Evolutionary conservation across 768 basidiomycete species (phyloP).

Genomic region (Suillus subaureus): DNA sequence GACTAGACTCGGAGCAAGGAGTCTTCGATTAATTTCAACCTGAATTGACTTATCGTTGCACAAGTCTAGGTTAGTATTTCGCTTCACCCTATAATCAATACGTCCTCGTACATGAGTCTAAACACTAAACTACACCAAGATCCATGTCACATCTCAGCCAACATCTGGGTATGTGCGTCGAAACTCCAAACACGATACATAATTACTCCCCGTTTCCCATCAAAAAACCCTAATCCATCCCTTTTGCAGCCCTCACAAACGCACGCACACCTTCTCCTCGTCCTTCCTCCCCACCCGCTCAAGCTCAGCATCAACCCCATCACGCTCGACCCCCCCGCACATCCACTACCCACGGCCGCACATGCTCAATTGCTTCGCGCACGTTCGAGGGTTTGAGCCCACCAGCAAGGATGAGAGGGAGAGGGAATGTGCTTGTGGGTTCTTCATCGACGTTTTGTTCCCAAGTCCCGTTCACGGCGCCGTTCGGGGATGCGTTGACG

Average conservation of each 20-base stretch:
- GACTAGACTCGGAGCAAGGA: no score
- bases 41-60: background rate
- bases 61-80: background rate
- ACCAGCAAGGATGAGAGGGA: constrained; percentile 91
- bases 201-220: background rate
- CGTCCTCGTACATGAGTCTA: background rate
- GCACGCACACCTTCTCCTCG: constrained; percentile 54
- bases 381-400: constrained; percentile 83
- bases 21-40: no score
- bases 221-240: background rate
- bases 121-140: background rate
- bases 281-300: constrained; percentile 53
- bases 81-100: background rate
- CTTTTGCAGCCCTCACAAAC: constrained; percentile 59
- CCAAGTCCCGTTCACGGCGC: background rate
- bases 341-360: constrained; percentile 90
- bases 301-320: background rate
- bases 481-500: constrained; percentile 14
- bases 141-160: background rate
- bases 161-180: background rate
- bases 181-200: background rate
- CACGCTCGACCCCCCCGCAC: constrained; percentile 88
- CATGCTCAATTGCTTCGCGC: constrained; percentile 61
- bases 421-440: constrained; percentile 33
- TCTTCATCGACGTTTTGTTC: background rate